A percentile compares a stretch with the other conserved stretches of the same genome.
phyloP scores from a whole-genome alignment of 83 land plant genomes.

The Isoetes engelmannii region DNA sequence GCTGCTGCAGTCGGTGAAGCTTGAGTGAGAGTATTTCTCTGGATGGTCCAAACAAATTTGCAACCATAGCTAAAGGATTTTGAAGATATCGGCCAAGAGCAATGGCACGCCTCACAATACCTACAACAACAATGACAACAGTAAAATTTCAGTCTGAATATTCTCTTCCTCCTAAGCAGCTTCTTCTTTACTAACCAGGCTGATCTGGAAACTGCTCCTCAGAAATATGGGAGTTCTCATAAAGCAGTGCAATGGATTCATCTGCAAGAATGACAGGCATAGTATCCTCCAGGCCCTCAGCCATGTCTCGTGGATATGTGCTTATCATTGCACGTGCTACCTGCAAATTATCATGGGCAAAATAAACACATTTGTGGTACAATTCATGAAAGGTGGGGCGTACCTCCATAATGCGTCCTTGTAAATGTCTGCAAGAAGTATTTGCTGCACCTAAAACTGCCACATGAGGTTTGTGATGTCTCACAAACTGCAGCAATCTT shows the following conservation, averaged over 20 bases:
- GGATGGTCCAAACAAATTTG: conserved; percentile 81
- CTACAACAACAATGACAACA: conserved; percentile 34
- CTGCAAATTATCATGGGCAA: conserved; percentile 25
- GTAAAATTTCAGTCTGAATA: background rate
- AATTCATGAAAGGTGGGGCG: background rate
- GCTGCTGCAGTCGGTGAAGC: conserved; percentile 55
- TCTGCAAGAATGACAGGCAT: conserved; percentile 52
- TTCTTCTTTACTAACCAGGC: conserved; percentile 40
- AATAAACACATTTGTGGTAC: too few species aligned
- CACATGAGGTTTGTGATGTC: conserved; percentile 79
- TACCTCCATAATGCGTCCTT: conserved; percentile 75
- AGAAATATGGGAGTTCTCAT: conserved; percentile 81
- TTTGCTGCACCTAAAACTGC: conserved; percentile 83
- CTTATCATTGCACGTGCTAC: conserved; percentile 65
- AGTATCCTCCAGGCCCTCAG: conserved; percentile 57
- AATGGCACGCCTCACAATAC: conserved; percentile 85
- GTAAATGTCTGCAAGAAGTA: conserved; percentile 47
- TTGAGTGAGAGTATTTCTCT: conserved; percentile 85
- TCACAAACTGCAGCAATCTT: conserved; percentile 68
- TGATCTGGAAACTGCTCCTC: conserved; percentile 82
- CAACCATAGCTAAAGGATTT: conserved; percentile 89
- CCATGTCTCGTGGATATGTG: conserved; percentile 72
- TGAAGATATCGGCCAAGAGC: conserved; percentile 92
- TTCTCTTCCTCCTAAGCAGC: background rate
- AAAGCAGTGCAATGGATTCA: conserved; percentile 72